Percentiles rank a stretch among this genome's conserved stretches.
Evolutionary conservation across 2,329 filamentous ascomycete species (phyloP).

Genomic region (Alternaria triticimaculans): DNA sequence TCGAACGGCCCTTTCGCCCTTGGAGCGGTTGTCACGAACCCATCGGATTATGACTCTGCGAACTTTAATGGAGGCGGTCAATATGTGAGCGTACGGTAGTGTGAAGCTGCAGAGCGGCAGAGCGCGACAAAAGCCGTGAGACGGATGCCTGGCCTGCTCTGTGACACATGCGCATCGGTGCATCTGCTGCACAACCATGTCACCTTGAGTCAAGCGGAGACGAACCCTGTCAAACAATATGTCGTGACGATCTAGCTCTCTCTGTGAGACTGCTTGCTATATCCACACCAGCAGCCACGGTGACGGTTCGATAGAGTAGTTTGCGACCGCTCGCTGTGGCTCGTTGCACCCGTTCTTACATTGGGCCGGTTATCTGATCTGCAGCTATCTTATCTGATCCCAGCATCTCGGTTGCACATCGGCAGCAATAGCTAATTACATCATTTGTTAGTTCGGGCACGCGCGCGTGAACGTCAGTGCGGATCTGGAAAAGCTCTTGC

Average conservation of each 20-base stretch:
- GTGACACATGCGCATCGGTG: not conserved
- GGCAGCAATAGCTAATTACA: slow-evolving; percentile 11
- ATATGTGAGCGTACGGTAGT: not conserved
- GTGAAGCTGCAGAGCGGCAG: not conserved
- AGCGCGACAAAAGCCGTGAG: not conserved
- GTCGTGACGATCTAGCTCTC: not conserved
- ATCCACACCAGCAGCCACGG: not conserved
- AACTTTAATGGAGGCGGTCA: not conserved
- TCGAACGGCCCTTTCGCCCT: not conserved
- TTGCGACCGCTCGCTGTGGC: not conserved
- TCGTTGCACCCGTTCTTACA: not conserved
- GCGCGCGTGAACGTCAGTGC: slow-evolving; percentile 16
- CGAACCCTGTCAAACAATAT: not conserved
- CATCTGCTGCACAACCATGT: slow-evolving; percentile 5
- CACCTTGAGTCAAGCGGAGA: slow-evolving; percentile 4
- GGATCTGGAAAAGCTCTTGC: slow-evolving; percentile 14
- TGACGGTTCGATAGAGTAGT: not conserved
- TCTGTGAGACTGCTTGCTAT: not conserved
- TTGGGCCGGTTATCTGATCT: not conserved
- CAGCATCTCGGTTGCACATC: not conserved
- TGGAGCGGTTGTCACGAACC: not conserved
- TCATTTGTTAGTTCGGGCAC: slow-evolving; percentile 12
- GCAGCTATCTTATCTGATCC: slow-evolving; percentile 2
- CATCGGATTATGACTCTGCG: not conserved
- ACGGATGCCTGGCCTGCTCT: not conserved